Percentiles rank a stretch among this genome's conserved stretches.
Conservation (phyloP, 441 rosid species). For the Brassica hybrid region DNA sequence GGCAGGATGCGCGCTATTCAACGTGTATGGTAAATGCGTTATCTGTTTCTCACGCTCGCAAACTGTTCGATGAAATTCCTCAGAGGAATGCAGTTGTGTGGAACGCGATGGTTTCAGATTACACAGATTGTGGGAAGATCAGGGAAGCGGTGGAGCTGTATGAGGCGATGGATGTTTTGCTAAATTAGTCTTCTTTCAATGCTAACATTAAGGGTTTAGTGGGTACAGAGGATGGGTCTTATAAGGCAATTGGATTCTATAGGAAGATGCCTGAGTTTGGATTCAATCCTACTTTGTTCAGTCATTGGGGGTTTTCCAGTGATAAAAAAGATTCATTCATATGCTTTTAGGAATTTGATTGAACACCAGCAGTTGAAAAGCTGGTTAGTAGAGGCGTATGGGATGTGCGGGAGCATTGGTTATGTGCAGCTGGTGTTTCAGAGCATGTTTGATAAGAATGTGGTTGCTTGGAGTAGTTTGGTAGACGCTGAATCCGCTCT, state of each 20-base stretch:
- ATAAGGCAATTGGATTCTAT: constrained; percentile 54
- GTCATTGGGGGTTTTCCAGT: constrained; percentile 47
- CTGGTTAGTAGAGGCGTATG: constrained; percentile 66
- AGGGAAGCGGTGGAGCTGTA: constrained; percentile 48
- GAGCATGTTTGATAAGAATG: constrained; percentile 50
- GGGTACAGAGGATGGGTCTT: constrained; percentile 48
- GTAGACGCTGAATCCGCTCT: constrained; percentile 60
- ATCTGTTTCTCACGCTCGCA: constrained; percentile 49
- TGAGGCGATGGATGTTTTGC: constrained; percentile 53
- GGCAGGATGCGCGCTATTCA: constrained; percentile 36
- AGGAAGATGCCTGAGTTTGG: constrained; percentile 49
- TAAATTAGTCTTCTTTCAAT: constrained; percentile 59
- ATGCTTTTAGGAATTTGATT: constrained; percentile 50
- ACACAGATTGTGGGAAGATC: constrained; percentile 44
- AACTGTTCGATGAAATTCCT: constrained; percentile 75
- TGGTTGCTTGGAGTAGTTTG: constrained; percentile 72
- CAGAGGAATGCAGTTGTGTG: constrained; percentile 54
- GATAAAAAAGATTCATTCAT: constrained; percentile 62
- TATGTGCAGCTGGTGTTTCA: constrained; percentile 49
- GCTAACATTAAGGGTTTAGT: constrained; percentile 52
- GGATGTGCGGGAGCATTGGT: constrained; percentile 52
- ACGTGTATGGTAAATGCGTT: constrained; percentile 58
- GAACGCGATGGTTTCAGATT: constrained; percentile 64
- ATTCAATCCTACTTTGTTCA: constrained; percentile 53
- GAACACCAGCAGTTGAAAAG: constrained; percentile 58